Base-by-base conservation (phyloP, 2,329 filamentous ascomycete genomes). In the Aspergillus sp. region DNA sequence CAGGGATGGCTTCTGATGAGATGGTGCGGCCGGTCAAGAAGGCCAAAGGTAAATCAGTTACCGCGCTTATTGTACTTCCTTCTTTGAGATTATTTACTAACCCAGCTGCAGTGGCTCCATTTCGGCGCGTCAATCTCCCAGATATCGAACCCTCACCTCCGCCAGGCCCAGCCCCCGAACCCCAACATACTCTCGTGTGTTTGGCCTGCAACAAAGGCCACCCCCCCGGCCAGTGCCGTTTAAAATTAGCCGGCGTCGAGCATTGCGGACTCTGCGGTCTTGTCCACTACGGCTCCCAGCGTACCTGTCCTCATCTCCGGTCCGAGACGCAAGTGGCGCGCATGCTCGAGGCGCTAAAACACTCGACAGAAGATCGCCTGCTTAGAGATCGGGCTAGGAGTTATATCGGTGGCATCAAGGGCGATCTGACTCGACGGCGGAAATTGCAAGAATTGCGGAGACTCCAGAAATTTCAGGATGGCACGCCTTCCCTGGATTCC, bases 261-360 rank as follows among this genome's bases (percentile, higher is more conserved):
- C 66, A 76, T 54, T 87, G 83, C 62, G 76, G 76, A 5, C 71
- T 85, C 5, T 86, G 83, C 51, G 81, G 81, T 10, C 72, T 80
- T 26, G 77, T 79, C 1, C 81, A 85, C 57, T 79, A 72, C 51
- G 81, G 80, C 2, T 60, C 71, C 45, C 64, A 66, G 1, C 72
- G 77, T 30, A 74, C 73, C 6, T 87, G 83, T 57, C 78, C 81
- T 9, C 78, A 82, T 58, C 72, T 87, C 44, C 71, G 70, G 45
- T 80, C 79, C 3, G 78, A 85, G 51, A 76, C 74, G 3, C 77
- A 86, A 57, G 72, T 88, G 10, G 73, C 76, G 45, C 68, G 76
- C 19, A 84, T 88, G 73, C 67, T 88, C 10, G 74, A 80, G 46
- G 75, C 78, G 0, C 63, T 88, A 26, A 80, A 80, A 55, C 65